A percentile compares a stretch with the other conserved stretches of the same genome.
These are phyloP conservation scores for Silene latifolia DNA, from an alignment of 148 eudicot species.

Conservation along the genomic window DNA sequence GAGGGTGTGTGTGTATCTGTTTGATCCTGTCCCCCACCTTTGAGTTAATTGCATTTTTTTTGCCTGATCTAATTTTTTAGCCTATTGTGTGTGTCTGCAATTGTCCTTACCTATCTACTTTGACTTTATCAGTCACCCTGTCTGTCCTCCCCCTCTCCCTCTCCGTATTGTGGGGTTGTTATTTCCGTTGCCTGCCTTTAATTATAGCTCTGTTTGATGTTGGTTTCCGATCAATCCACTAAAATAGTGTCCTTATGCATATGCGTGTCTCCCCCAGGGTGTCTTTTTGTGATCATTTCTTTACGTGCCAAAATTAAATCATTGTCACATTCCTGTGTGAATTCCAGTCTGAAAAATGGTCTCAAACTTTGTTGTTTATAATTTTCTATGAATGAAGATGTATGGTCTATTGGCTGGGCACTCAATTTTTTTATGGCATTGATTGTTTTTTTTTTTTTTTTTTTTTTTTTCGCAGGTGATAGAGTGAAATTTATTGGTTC, in stretches of 20 bases:
- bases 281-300: background rate
- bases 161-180: background rate
- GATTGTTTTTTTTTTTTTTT: background rate
- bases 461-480: conserved; percentile 7
- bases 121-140: background rate
- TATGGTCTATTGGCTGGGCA: background rate
- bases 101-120: background rate
- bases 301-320: background rate
- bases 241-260: background rate
- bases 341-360: background rate
- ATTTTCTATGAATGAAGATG: background rate
- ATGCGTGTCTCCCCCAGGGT: background rate
- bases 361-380: background rate
- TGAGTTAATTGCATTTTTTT: background rate
- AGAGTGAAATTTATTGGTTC: conserved; percentile 12
- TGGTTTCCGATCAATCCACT: background rate
- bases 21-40: background rate
- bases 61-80: background rate
- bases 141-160: background rate
- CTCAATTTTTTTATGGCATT: background rate
- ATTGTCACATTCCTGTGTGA: background rate
- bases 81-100: background rate
- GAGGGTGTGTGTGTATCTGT: conserved; percentile 45
- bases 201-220: background rate
- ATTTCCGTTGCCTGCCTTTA: background rate